Base-by-base conservation (phyloP, 306 rosid species). In the Quercus gilva region DNA sequence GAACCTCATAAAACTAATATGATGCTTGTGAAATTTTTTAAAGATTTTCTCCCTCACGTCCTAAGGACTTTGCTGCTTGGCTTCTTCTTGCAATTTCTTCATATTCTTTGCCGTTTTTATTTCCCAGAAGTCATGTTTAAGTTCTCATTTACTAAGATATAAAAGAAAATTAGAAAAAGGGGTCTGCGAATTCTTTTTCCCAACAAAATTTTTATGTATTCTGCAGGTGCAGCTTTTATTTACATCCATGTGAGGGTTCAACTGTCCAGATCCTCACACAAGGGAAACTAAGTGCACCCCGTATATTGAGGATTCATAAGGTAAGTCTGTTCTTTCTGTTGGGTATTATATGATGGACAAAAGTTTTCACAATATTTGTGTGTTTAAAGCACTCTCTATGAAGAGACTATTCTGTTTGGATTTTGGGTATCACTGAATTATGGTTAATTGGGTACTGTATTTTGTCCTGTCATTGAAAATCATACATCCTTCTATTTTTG, bases 211-310 rank as follows among this genome's bases (percentile, higher is more conserved):
- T 13, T 75, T 68, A 75, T 76, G 55, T 55, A 52, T 25, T 72
- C 76, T 71, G 75, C 94, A 95, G 99, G 78, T 95, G 98, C 87
- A 95, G 99, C 83, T 95, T 95, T 88, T 95, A 88, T 86, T 91
- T 95, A 83, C 99, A 93, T 75, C 91, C 99, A 73, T 93, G 90
- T 55, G 99, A 95, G 89, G 99, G 97, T 79, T 91, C 99, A 71
- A 74, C 93, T 31, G 82, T 87, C 75, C 99, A 91, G 90, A 90
- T 91, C 83, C 89, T 95, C 79, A 91, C 99, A 13, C 99, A 95
- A 88, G 99, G 99, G 77, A 95, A 95, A 84, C 84, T 95, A 68
- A 95, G 99, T 76, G 99, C 98, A 71, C 99, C 99, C 57, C 97
- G 99, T 64, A 95, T 95, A 76, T 87, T 95, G 87, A 88, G 99